Base-by-base conservation (phyloP, 495 filamentous ascomycete genomes). In the Hypoxylon trugodes region DNA sequence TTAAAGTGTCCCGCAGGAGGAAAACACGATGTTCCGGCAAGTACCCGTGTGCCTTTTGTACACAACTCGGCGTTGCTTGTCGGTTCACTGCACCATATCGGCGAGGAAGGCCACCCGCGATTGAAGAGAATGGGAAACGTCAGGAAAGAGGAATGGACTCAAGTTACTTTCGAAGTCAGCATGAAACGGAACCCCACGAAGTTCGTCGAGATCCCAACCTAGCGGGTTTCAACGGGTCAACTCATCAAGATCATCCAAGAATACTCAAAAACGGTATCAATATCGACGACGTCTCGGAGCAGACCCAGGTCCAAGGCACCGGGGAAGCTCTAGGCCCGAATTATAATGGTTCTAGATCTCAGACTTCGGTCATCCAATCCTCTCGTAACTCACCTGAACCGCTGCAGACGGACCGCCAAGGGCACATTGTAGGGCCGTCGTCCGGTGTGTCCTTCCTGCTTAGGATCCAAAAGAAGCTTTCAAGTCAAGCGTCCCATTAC, bases 371-470 rank as follows among this genome's bases (percentile, higher is more conserved):
- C 33, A 38, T 45, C 26, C 50, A 47, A 42, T 74, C 48, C 24
- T 65, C 57, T 62, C 74, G 56, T 66, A 74, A 59, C 64, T 81
- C 70, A 57, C 74, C 70, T 63, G 71, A 54, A 70, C 80, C 42
- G 43, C 70, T 69, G 60, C 73, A 68, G 72, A 79, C 73, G 68
- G 79, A 65, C 61, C 71, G 63, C 51, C 59, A 70, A 68, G 78
- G 33, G 65, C 80, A 73, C 74, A 82, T 71, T 37, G 70, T 73
- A 38, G 69, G 67, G 10, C 68, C 67, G 6, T 57, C 69, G 2
- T 72, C 69, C 22, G 69, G 69, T 13, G 69, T 69, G 12, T 72
- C 66, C 3, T 72, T 72, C 32, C 48, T 72, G 18, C 45, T 72
- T 0, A 52, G 69, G 3, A 54, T 72, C 13, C 69, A 72, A 41